These are phyloP conservation scores for Xylaria sp. DNA, from an alignment of 2,329 filamentous ascomycete genomes.

Conservation along the genomic window DNA sequence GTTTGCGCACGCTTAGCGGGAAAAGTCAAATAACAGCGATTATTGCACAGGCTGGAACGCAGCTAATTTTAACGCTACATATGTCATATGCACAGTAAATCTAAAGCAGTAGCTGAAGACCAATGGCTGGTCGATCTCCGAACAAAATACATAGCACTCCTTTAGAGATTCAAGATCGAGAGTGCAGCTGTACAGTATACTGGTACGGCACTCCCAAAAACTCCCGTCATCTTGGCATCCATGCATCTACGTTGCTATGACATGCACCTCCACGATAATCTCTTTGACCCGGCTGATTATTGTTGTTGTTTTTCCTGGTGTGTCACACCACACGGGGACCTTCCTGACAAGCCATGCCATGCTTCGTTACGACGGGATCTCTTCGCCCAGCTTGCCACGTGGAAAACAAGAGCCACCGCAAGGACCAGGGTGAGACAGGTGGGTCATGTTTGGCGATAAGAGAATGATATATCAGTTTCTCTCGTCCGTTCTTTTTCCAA, in stretches of 20 bases:
- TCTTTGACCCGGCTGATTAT: constrained; percentile 14
- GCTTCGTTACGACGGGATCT: constrained; percentile 23
- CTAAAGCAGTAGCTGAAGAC: neutral
- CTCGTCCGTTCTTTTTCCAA: constrained; percentile 7
- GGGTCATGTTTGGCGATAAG: constrained; percentile 20
- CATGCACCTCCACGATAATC: constrained; percentile 25
- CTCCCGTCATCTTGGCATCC: constrained; percentile 22
- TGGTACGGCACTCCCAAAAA: neutral
- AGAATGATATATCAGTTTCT: constrained; percentile 26
- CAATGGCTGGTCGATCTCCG: constrained; percentile 16
- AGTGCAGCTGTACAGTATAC: neutral
- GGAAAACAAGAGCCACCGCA: constrained; percentile 30
- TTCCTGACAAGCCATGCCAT: constrained; percentile 1
- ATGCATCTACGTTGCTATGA: constrained; percentile 25
- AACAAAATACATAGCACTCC: constrained; percentile 5
- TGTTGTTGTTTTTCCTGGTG: constrained; percentile 10
- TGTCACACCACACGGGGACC: constrained; percentile 24
- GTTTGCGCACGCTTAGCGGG: neutral
- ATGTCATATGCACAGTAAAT: neutral
- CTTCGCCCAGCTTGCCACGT: constrained; percentile 34
- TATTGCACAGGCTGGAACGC: neutral
- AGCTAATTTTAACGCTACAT: neutral
- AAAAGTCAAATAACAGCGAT: neutral
- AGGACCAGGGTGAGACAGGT: constrained; percentile 30
- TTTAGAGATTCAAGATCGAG: neutral